Percentiles rank a stretch among this genome's conserved stretches.
Conservation (phyloP, 371 early-diverging fungal genomes). For the Mortierella sp. region DNA sequence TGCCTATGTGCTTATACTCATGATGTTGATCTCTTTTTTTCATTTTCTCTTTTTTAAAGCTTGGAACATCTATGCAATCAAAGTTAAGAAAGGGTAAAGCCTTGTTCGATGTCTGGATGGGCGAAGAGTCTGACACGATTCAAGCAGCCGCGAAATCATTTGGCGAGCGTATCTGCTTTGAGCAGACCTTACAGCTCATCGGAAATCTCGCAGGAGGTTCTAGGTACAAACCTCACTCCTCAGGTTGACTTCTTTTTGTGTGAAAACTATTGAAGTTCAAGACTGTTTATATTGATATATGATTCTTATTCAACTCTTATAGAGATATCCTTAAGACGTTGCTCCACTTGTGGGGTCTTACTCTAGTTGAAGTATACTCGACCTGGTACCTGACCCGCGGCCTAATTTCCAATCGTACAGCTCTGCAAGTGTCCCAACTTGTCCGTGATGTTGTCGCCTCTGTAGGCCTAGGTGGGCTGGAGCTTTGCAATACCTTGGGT, state of each 20-base stretch:
- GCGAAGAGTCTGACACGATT: constrained; percentile 71
- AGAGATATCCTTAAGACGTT: constrained; percentile 17
- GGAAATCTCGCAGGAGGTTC: constrained; percentile 31
- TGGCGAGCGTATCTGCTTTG: constrained; percentile 71
- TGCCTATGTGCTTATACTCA: not conserved
- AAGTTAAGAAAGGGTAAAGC: constrained; percentile 57
- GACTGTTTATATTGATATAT: not conserved
- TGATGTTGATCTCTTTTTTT: too few species aligned
- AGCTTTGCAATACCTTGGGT: constrained; percentile 65
- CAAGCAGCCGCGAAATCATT: constrained; percentile 67
- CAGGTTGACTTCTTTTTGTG: too few species aligned
- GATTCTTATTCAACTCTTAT: too few species aligned
- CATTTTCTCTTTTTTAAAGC: constrained; percentile 20
- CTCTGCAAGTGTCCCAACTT: constrained; percentile 36
- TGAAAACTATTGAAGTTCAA: not conserved
- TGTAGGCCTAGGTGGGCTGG: constrained; percentile 59
- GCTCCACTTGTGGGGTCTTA: constrained; percentile 28
- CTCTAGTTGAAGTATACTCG: constrained; percentile 58
- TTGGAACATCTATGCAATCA: constrained; percentile 58
- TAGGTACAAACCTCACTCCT: too few species aligned
- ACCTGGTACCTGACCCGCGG: constrained; percentile 62
- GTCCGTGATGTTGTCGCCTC: constrained; percentile 55
- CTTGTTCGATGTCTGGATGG: constrained; percentile 79
- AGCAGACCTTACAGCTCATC: constrained; percentile 59
- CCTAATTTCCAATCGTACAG: constrained; percentile 57